Evolutionary conservation across 2,329 filamentous ascomycete species (phyloP), one percentile per base, ranked within the genome.

Genomic region (Rhinocladiella mackenziei): DNA sequence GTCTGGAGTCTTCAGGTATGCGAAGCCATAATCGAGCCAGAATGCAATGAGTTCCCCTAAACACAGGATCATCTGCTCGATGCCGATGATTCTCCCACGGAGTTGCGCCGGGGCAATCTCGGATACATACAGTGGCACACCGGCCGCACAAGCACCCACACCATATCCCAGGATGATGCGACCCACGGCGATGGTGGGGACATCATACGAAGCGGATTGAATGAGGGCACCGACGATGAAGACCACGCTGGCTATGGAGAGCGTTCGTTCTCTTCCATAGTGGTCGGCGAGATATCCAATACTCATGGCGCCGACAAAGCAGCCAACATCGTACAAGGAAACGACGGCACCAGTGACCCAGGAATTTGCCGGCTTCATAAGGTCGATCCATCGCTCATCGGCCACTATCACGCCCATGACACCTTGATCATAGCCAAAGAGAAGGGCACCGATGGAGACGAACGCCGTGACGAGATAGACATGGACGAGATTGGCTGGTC

Each of bases 101-200:
- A 62, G 62, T 3, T 57, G 57, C 4, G 66, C 54, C 18, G 61
- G 63, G 3, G 68, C 64, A 14, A 71, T 46, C 49, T 71, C 68
- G 23, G 60, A 66, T 36, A 66, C 66, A 52, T 74, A 74, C 31
- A 73, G 63, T 2, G 71, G 71, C n/a, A 73, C 65, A 0, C 65
- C 68, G 19, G 66, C 64, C 2, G 70, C 70, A 53, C 73, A 63
- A 28, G 70, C 60, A 2, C 73, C 73, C 11, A 75, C 64, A 1
- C 71, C 72, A 9, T 72, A 43, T 4, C 73, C 73, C 4, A 69
- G 71, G 46, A 75, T 68, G 50, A 71, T 67, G 39, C 73, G 67
- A 2, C 72, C 72, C n/a, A 65, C 58, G 26, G 74, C 71, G 10
- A 75, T 58, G 67, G 74, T 73, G 17, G 60, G 58, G 43, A 68